Conservation (phyloP, 2,329 filamentous ascomycete genomes). For the Davidsoniella australis region DNA sequence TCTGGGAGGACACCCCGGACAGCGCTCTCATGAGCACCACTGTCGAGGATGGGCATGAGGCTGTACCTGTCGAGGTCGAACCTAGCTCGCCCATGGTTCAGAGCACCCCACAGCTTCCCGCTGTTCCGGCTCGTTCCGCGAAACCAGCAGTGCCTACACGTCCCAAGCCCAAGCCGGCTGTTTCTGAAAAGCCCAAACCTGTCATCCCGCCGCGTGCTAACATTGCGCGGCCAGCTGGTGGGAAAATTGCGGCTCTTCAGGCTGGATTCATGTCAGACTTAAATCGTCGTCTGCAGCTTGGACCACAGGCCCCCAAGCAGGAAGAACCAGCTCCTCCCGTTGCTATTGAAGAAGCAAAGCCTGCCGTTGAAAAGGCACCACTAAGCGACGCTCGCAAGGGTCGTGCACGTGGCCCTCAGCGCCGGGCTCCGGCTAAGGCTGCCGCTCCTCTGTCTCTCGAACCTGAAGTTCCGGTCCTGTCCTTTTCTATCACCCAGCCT, state of each 20-base stretch:
- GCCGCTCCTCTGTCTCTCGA: slow-evolving; percentile 22
- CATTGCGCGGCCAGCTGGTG: slow-evolving; percentile 47
- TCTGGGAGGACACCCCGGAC: slow-evolving; percentile 89
- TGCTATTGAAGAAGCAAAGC: slow-evolving; percentile 37
- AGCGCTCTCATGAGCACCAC: slow-evolving; percentile 66
- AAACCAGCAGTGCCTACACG: slow-evolving; percentile 22
- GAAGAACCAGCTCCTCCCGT: slow-evolving; percentile 37
- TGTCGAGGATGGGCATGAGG: slow-evolving; percentile 24
- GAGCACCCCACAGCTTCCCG: slow-evolving; percentile 1
- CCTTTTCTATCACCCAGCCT: slow-evolving; percentile 29
- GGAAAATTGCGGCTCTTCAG: slow-evolving; percentile 82
- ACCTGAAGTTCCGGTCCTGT: slow-evolving; percentile 18
- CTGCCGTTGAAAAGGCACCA: slow-evolving; percentile 40
- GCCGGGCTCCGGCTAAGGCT: slow-evolving; percentile 46
- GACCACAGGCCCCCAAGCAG: slow-evolving; percentile 65
- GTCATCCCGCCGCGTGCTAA: slow-evolving; percentile 43
- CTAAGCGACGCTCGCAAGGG: slow-evolving; percentile 79
- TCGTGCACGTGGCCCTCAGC: slow-evolving; percentile 70
- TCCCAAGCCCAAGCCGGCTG: slow-evolving; percentile 33
- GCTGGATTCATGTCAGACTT: slow-evolving; percentile 86
- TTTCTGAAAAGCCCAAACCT: slow-evolving; percentile 57
- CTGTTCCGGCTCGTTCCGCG: slow-evolving; percentile 19
- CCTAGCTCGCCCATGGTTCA: background rate
- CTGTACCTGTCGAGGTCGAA: background rate
- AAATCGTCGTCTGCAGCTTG: slow-evolving; percentile 73